phyloP scores from a whole-genome alignment of 2,329 filamentous ascomycete genomes.

The Plenodomus tracheiphilus region DNA sequence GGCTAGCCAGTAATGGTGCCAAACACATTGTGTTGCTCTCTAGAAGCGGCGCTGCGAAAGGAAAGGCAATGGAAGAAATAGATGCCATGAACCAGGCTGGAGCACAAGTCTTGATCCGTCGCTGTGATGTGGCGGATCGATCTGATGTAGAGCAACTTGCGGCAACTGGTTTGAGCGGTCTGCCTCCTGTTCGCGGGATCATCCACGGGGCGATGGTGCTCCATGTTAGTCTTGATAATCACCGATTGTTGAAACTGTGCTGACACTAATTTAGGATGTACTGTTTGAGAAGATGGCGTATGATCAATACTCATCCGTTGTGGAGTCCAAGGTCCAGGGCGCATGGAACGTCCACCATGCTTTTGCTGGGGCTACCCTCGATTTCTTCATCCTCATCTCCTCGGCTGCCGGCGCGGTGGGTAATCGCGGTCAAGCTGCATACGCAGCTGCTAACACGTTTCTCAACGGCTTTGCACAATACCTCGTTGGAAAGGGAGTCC shows the following conservation, averaged over 20 bases:
- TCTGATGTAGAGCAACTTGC: conserved; percentile 15
- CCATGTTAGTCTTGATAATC: conserved; percentile 10
- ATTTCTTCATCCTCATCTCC: conserved; percentile 47
- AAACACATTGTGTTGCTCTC: conserved; percentile 27
- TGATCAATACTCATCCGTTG: conserved; percentile 19
- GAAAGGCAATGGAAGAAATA: conserved; percentile 16
- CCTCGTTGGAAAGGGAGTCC: conserved; percentile 18
- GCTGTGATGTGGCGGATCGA: conserved; percentile 21
- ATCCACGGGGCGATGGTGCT: conserved; percentile 32
- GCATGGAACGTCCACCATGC: conserved; percentile 21
- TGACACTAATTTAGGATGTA: conserved; percentile 13
- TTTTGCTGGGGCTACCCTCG: conserved; percentile 18
- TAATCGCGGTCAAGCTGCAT: conserved; percentile 26
- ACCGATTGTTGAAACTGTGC: background rate
- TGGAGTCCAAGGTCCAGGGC: conserved; percentile 24
- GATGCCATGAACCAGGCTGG: conserved; percentile 14
- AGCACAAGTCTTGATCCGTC: conserved; percentile 15
- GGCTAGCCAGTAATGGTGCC: conserved; percentile 31
- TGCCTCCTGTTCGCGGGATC: conserved; percentile 29
- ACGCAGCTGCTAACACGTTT: conserved; percentile 34
- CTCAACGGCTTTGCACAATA: conserved; percentile 33
- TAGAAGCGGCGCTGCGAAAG: conserved; percentile 15
- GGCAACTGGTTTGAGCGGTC: conserved; percentile 8
- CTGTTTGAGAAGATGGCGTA: conserved; percentile 26
- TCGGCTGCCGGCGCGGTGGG: conserved; percentile 28